Conservation (phyloP, 2,329 filamentous ascomycete species). For the Trichoderma cornu-damae region DNA sequence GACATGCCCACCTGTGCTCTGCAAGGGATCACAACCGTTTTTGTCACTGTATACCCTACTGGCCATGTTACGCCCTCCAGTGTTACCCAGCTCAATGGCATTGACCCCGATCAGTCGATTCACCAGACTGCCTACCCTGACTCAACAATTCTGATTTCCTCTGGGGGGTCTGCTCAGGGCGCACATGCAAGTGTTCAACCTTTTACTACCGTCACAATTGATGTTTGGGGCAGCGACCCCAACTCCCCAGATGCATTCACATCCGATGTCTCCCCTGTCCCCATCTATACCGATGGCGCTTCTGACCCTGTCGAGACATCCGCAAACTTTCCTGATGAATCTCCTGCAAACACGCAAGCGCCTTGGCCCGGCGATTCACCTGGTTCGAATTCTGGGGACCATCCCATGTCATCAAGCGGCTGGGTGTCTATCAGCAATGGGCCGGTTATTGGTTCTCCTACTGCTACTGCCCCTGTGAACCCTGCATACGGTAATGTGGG, state of each 20-base stretch:
- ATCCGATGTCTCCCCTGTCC: conserved; percentile 19
- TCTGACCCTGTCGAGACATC: conserved; percentile 22
- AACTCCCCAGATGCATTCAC: conserved; percentile 18
- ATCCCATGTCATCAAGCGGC: conserved; percentile 18
- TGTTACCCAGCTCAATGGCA: conserved; percentile 11
- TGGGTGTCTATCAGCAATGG: conserved; percentile 9
- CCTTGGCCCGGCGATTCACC: conserved; percentile 21
- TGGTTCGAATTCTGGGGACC: conserved; percentile 15
- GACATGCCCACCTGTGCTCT: conserved; percentile 36
- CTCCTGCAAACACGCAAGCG: conserved; percentile 19
- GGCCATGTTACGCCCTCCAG: conserved; percentile 22
- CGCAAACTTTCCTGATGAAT: conserved; percentile 10
- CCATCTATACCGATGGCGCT: conserved; percentile 19
- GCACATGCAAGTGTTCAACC: conserved; percentile 24
- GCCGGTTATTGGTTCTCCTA: not conserved
- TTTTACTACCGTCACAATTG: conserved; percentile 36
- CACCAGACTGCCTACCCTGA: conserved; percentile 25
- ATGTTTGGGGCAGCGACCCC: conserved; percentile 30
- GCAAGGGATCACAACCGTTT: conserved; percentile 41
- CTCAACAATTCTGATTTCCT: conserved; percentile 27
- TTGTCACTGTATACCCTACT: conserved; percentile 42
- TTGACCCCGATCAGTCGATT: conserved; percentile 23
- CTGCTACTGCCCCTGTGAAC: not conserved
- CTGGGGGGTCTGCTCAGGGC: conserved; percentile 19
- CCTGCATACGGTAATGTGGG: conserved; percentile 1